phyloP scores from a whole-genome alignment of 495 filamentous ascomycete genomes.

The Lepidopterella palustris region DNA sequence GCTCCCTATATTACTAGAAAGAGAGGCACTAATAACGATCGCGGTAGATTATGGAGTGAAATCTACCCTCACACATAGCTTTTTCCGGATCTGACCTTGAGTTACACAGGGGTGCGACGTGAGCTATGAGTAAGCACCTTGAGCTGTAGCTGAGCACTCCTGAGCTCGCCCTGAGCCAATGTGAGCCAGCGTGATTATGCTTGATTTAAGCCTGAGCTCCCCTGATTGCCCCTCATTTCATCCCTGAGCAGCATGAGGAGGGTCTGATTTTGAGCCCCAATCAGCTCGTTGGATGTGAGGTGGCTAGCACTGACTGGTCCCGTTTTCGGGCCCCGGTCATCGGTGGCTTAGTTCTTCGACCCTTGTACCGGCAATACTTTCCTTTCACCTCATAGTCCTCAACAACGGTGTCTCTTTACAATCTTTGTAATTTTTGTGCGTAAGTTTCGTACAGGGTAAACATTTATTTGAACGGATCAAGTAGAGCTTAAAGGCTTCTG shows the following conservation, averaged over 20 bases:
- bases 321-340: conserved; percentile 14
- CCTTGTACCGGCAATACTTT: conserved; percentile 20
- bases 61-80: conserved; percentile 26
- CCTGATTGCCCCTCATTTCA: conserved; percentile 21
- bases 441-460: conserved; percentile 2
- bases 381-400: conserved; percentile 15
- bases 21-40: too few relatives aligned
- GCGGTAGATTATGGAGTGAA: too few relatives aligned
- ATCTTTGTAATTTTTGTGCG: conserved; percentile 12
- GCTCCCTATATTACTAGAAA: too few relatives aligned
- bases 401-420: conserved; percentile 2
- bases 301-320: conserved; percentile 20
- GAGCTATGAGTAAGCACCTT: conserved; percentile 28
- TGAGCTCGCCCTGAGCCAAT: conserved; percentile 27
- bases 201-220: conserved; percentile 24
- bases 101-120: conserved; percentile 28
- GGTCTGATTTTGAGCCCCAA: conserved; percentile 20
- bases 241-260: conserved; percentile 24
- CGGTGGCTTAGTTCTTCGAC: conserved; percentile 18
- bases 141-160: conserved; percentile 29
- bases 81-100: conserved; percentile 28
- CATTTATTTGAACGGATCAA: neutral
- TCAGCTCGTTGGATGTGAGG: conserved; percentile 17
- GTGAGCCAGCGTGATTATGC: conserved; percentile 27
- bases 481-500: conserved; percentile 13